These are phyloP conservation scores for Xylariaceae sp. DNA, from an alignment of 2,329 filamentous ascomycete genomes.

Conservation along the genomic window DNA sequence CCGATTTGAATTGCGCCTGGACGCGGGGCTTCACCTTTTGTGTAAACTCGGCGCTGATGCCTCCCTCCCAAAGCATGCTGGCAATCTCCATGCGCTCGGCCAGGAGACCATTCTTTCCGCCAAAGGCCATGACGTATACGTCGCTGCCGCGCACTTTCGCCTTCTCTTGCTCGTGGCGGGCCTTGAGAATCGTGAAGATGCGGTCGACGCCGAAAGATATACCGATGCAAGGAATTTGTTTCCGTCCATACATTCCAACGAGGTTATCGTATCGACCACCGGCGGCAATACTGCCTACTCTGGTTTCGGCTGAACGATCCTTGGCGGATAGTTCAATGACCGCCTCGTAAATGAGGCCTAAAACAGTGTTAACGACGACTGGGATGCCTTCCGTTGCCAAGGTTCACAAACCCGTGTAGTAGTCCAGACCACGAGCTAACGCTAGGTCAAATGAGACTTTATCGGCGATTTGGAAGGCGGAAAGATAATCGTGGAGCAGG, in stretches of 20 bases:
- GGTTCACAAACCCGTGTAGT: slow-evolving; percentile 54
- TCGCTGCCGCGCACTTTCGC: slow-evolving; percentile 40
- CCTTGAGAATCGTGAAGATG: slow-evolving; percentile 73
- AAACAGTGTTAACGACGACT: not conserved
- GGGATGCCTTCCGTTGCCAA: not conserved
- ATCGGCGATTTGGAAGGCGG: slow-evolving; percentile 57
- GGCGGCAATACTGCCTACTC: slow-evolving; percentile 69
- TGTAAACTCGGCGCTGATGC: slow-evolving; percentile 62
- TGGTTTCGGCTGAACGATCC: slow-evolving; percentile 65
- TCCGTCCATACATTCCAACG: slow-evolving; percentile 72
- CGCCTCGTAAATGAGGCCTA: slow-evolving; percentile 61
- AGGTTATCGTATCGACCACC: slow-evolving; percentile 73
- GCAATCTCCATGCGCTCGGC: slow-evolving; percentile 65
- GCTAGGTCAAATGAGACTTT: slow-evolving; percentile 68
- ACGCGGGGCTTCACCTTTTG: slow-evolving; percentile 70
- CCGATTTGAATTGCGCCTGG: slow-evolving; percentile 83
- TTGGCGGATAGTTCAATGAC: slow-evolving; percentile 56
- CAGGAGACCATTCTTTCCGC: slow-evolving; percentile 64
- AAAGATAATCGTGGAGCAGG: slow-evolving; percentile 62
- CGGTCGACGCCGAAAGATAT: slow-evolving; percentile 76
- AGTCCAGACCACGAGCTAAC: slow-evolving; percentile 68
- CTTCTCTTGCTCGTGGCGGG: slow-evolving; percentile 49
- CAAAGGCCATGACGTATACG: slow-evolving; percentile 70
- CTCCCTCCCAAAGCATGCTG: slow-evolving; percentile 61
- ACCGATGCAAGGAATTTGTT: slow-evolving; percentile 69